phyloP scores from a whole-genome alignment of 2,329 filamentous ascomycete species.

The Raffaelea ambrosiae region DNA sequence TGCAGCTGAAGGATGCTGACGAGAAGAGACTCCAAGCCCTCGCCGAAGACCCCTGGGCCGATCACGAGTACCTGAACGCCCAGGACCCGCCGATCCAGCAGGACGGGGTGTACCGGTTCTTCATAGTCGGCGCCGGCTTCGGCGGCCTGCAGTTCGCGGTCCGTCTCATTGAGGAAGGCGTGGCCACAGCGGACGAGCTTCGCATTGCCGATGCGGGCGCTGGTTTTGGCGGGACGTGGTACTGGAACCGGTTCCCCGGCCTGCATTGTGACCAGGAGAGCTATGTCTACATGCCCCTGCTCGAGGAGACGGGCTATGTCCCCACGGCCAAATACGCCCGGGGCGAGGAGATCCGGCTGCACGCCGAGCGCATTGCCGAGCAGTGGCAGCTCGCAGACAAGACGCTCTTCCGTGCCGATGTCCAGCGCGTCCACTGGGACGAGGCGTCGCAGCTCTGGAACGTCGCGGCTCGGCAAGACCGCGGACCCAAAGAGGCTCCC shows the following conservation, averaged over 20 bases:
- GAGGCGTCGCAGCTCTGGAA: slow-evolving; percentile 20
- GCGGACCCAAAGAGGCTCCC: slow-evolving; percentile 14
- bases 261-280: slow-evolving; percentile 50
- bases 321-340: slow-evolving; percentile 36
- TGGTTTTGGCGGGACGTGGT: slow-evolving; percentile 43
- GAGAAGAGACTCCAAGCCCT: slow-evolving; percentile 17
- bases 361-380: slow-evolving; percentile 36
- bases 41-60: slow-evolving; percentile 25
- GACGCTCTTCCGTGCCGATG: slow-evolving; percentile 36
- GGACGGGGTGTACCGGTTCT: slow-evolving; percentile 18
- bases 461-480: slow-evolving; percentile 14
- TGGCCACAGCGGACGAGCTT: slow-evolving; percentile 25
- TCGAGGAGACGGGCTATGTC: slow-evolving; percentile 52
- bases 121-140: slow-evolving; percentile 27
- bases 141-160: slow-evolving; percentile 24
- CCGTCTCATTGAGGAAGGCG: slow-evolving; percentile 24
- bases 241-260: slow-evolving; percentile 42
- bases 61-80: slow-evolving; percentile 22
- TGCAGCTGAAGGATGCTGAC: slow-evolving; percentile 17
- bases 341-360: slow-evolving; percentile 30
- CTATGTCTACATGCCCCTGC: slow-evolving; percentile 50
- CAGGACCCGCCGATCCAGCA: slow-evolving; percentile 15
- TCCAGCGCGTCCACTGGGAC: slow-evolving; percentile 30
- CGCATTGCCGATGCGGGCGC: slow-evolving; percentile 31
- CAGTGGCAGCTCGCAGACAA: slow-evolving; percentile 32